phyloP scores from a whole-genome alignment of 208 protist species.

The Crithidia expoeki region DNA sequence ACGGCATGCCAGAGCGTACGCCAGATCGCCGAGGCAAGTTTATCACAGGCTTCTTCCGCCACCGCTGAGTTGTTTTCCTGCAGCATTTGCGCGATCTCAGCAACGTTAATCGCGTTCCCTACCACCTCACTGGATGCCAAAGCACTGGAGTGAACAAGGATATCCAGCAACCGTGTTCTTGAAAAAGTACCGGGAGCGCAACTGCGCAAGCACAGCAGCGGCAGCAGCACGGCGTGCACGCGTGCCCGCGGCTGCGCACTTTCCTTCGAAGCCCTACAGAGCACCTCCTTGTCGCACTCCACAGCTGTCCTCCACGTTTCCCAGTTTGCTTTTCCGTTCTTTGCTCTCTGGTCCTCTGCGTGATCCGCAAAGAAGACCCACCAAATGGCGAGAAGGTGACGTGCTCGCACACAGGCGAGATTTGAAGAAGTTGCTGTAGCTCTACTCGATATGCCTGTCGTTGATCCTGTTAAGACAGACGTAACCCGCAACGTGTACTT shows the following conservation, averaged over 20 bases:
- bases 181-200: slow-evolving; percentile 29
- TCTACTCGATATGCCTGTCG: neutral
- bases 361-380: slow-evolving; percentile 17
- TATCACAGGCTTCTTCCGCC: neutral
- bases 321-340: neutral
- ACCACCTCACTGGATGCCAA: too few relatives aligned
- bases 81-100: neutral
- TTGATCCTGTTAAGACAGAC: neutral
- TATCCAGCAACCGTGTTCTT: too few relatives aligned
- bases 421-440: neutral
- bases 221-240: slow-evolving; percentile 45
- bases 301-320: neutral
- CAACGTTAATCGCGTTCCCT: neutral
- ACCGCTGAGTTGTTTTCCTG: neutral
- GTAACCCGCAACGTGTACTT: slow-evolving; percentile 28
- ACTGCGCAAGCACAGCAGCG: slow-evolving; percentile 61
- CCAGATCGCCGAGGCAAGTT: slow-evolving; percentile 18
- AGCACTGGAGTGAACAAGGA: neutral
- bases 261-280: neutral
- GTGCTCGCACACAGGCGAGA: neutral
- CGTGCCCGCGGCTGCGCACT: neutral
- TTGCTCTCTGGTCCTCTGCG: too few relatives aligned
- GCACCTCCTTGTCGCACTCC: too few relatives aligned
- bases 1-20: slow-evolving; percentile 28
- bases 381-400: slow-evolving; percentile 31